Evolutionary conservation across 345 rosid genomes (phyloP).

Genomic region (Pseudoturritis turrita): DNA sequence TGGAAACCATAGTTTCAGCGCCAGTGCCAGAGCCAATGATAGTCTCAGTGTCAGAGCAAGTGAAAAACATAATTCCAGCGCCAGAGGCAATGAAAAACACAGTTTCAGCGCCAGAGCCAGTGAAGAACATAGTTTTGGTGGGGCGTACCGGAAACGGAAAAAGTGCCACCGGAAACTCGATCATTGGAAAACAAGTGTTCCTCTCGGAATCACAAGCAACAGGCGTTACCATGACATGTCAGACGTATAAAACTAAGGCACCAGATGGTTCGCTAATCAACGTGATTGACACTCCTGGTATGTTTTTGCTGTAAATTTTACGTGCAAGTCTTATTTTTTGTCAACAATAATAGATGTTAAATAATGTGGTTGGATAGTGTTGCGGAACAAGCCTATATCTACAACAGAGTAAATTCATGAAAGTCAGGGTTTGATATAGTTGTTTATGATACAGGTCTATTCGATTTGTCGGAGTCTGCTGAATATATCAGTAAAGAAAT

Average conservation of each 20-base stretch:
- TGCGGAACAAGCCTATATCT: too few species aligned
- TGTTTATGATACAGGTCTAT: not conserved
- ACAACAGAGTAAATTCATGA: too few species aligned
- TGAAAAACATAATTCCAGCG: too few species aligned
- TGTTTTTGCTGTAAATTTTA: not conserved
- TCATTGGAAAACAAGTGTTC: slow-evolving; percentile 35
- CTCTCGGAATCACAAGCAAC: slow-evolving; percentile 58
- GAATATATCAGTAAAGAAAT: slow-evolving; percentile 70
- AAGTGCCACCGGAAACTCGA: not conserved
- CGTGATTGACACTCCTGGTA: not conserved
- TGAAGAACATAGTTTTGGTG: not conserved
- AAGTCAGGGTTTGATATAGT: not conserved
- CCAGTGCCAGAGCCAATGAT: too few species aligned
- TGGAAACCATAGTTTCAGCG: too few species aligned
- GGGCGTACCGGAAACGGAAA: not conserved
- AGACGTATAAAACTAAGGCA: slow-evolving; percentile 36
- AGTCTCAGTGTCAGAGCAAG: too few species aligned
- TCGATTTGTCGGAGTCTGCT: slow-evolving; percentile 51
- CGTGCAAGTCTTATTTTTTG: too few species aligned
- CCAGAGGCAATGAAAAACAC: too few species aligned
- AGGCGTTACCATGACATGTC: slow-evolving; percentile 61
- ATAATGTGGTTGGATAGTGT: too few species aligned
- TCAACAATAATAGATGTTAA: too few species aligned
- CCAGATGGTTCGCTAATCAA: not conserved
- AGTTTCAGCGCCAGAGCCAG: not conserved